Evolutionary conservation across 768 basidiomycete genomes (phyloP).

Genomic region (Termitomyces sp.): DNA sequence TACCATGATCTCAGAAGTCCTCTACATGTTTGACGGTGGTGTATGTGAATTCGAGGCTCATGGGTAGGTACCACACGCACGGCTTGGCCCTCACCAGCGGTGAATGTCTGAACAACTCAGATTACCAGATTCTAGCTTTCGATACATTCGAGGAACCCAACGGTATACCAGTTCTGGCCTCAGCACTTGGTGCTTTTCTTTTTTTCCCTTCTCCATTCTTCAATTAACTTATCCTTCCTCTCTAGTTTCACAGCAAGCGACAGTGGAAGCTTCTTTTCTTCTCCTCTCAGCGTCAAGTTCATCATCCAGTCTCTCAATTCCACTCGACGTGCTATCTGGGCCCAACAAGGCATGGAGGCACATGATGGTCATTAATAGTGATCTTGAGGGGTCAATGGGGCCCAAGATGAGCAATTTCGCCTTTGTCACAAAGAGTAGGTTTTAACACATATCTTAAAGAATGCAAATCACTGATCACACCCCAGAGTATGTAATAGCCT

Average conservation of each 20-base stretch:
- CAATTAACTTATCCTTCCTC: background rate
- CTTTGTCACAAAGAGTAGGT: no score
- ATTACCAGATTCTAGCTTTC: conserved; percentile 60
- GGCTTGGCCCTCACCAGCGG: conserved; percentile 59
- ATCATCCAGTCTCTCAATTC: background rate
- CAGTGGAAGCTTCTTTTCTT: background rate
- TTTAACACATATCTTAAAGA: no score
- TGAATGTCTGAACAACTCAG: conserved; percentile 53
- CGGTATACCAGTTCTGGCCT: background rate
- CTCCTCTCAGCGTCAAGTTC: background rate
- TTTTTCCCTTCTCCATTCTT: background rate
- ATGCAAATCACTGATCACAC: no score
- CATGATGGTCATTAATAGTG: no score
- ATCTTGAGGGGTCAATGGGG: no score
- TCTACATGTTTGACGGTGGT: no score
- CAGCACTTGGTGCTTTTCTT: conserved; percentile 8
- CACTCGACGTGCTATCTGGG: no score
- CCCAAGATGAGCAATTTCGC: no score
- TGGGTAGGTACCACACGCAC: conserved; percentile 65
- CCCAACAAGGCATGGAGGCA: no score
- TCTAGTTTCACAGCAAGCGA: background rate
- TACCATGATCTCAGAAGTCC: no score
- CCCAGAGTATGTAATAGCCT: no score
- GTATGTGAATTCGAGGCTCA: no score
- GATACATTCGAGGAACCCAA: conserved; percentile 46